A percentile compares a stretch with the other conserved stretches of the same genome.
Evolutionary conservation across 257 asterid species (phyloP).

Genomic region (Lavandula angustifolia): DNA sequence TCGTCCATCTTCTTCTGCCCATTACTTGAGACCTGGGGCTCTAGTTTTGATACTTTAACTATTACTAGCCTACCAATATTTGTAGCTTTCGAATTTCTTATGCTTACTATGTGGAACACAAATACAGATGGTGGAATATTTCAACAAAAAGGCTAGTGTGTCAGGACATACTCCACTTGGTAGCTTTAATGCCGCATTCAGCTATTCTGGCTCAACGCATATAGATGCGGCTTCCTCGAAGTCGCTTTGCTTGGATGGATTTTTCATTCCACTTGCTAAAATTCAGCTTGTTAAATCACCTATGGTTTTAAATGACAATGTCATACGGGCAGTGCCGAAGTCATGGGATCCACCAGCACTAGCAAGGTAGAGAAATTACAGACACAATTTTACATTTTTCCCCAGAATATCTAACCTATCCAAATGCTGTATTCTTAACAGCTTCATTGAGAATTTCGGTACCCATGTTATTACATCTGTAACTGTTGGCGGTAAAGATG

Average conservation of each 20-base stretch:
- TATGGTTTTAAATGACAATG: slow-evolving; percentile 55
- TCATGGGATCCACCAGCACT: slow-evolving; percentile 90
- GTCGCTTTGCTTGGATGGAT: slow-evolving; percentile 78
- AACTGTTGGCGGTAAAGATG: slow-evolving; percentile 88
- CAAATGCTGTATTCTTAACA: slow-evolving; percentile 41
- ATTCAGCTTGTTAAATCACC: slow-evolving; percentile 57
- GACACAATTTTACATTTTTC: not conserved
- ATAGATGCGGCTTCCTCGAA: slow-evolving; percentile 71
- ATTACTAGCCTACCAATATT: slow-evolving; percentile 1
- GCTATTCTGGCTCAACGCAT: slow-evolving; percentile 66
- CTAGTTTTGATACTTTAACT: not conserved
- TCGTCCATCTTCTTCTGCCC: not conserved
- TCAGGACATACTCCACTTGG: slow-evolving; percentile 71
- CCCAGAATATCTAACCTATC: slow-evolving; percentile 9
- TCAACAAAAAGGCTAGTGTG: slow-evolving; percentile 70
- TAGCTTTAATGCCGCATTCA: slow-evolving; percentile 73
- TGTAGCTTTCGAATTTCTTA: slow-evolving; percentile 10
- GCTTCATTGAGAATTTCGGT: slow-evolving; percentile 88
- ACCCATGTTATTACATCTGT: slow-evolving; percentile 80
- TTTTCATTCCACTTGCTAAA: slow-evolving; percentile 76
- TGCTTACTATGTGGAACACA: slow-evolving; percentile 8
- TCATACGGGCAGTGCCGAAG: slow-evolving; percentile 64
- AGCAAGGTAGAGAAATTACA: slow-evolving; percentile 52
- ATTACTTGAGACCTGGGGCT: not conserved
- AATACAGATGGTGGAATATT: slow-evolving; percentile 85